Evolutionary conservation across 495 filamentous ascomycete species (phyloP).

Genomic region (Penicilliopsis zonata): DNA sequence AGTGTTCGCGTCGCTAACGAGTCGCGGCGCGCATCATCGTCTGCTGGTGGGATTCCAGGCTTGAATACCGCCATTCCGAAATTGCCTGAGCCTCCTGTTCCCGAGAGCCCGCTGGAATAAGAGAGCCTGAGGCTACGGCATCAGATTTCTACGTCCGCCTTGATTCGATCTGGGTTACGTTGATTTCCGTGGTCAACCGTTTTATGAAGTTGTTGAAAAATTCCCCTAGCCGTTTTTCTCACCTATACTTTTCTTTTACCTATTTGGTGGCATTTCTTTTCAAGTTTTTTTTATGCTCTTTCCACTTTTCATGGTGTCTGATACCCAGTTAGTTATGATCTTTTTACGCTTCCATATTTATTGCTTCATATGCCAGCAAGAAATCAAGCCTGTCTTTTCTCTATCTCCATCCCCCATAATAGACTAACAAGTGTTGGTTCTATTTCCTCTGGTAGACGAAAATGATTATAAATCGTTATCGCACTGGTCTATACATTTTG

Average conservation of each 20-base stretch:
- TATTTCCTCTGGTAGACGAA: too few species aligned
- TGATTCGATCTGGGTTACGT: not conserved
- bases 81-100: conserved; percentile 6
- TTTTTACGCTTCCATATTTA: not conserved
- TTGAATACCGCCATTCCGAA: conserved; percentile 8
- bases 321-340: not conserved
- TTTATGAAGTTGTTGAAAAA: not conserved
- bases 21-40: conserved; percentile 24
- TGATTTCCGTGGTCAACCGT: not conserved
- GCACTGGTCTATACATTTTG: too few species aligned
- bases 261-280: conserved; percentile 5
- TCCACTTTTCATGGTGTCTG: conserved; percentile 5
- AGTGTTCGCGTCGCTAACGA: conserved; percentile 35
- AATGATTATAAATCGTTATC: too few species aligned
- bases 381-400: too few species aligned
- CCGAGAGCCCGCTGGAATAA: conserved; percentile 10
- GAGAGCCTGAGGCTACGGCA: too few species aligned
- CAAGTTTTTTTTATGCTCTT: conserved; percentile 3
- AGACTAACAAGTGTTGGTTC: too few species aligned
- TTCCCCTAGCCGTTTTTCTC: too few species aligned
- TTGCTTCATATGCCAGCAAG: too few species aligned
- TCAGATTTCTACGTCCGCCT: too few species aligned
- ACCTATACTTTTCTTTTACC: conserved; percentile 7
- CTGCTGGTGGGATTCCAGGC: conserved; percentile 13
- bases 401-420: too few species aligned